phyloP scores from a whole-genome alignment of 495 filamentous ascomycete genomes.

The Hypoxylon intermedium region DNA sequence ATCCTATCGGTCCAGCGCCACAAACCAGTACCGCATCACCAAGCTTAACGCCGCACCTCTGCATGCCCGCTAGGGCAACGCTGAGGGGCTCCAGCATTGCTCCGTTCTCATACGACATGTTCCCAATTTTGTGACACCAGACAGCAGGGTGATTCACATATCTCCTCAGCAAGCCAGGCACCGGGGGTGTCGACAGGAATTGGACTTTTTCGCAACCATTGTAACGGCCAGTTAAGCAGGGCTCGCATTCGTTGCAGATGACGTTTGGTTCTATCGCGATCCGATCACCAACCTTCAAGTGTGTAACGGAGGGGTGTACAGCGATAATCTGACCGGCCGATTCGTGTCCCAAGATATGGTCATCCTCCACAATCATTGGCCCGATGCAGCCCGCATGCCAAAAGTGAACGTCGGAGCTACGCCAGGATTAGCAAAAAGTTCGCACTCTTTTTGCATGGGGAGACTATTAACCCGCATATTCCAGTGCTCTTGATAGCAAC shows the following conservation, averaged over 20 bases:
- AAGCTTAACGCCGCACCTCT: slow-evolving; percentile 76
- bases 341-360: slow-evolving; percentile 92
- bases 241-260: slow-evolving; percentile 86
- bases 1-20: slow-evolving; percentile 88
- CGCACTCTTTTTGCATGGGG: slow-evolving; percentile 1
- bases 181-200: slow-evolving; percentile 88
- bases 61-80: slow-evolving; percentile 83
- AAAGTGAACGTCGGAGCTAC: slow-evolving; percentile 91
- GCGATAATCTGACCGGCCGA: slow-evolving; percentile 85
- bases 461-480: slow-evolving; percentile 78
- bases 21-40: slow-evolving; percentile 87
- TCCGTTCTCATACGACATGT: slow-evolving; percentile 88
- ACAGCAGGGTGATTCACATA: slow-evolving; percentile 92
- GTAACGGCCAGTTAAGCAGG: slow-evolving; percentile 88
- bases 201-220: slow-evolving; percentile 86
- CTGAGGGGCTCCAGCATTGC: slow-evolving; percentile 86
- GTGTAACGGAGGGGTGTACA: slow-evolving; percentile 77
- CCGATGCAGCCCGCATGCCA: slow-evolving; percentile 94
- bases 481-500: slow-evolving; percentile 87
- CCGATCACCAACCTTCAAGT: slow-evolving; percentile 79
- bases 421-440: slow-evolving; percentile 35
- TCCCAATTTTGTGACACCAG: slow-evolving; percentile 91
- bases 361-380: slow-evolving; percentile 86
- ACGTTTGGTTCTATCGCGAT: slow-evolving; percentile 92
- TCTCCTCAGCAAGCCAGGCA: slow-evolving; percentile 84